Percentiles rank a stretch among this genome's conserved stretches.
These are phyloP conservation scores for Melastoma malabathricum DNA, from an alignment of 345 rosid species.

Conservation along the genomic window DNA sequence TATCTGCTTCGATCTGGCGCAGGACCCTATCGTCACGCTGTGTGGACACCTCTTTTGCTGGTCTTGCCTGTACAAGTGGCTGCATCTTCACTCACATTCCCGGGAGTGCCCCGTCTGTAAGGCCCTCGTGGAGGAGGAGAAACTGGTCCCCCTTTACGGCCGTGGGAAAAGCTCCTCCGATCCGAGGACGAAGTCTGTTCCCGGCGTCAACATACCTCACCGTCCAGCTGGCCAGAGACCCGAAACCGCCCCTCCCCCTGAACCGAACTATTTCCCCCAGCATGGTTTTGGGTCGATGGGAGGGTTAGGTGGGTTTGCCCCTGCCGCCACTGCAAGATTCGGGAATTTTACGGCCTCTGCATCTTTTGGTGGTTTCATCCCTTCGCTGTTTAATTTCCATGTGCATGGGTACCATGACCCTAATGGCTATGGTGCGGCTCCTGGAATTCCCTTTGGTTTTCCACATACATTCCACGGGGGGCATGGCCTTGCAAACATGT, in stretches of 20 bases:
- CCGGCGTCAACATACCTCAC: conserved; percentile 67
- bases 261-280: conserved; percentile 52
- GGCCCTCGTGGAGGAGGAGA: conserved; percentile 74
- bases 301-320: conserved; percentile 78
- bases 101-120: conserved; percentile 92
- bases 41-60: conserved; percentile 99
- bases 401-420: conserved; percentile 78
- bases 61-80: conserved; percentile 99
- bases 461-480: conserved; percentile 58
- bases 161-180: conserved; percentile 76
- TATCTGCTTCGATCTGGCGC: conserved; percentile 96
- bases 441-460: conserved; percentile 63
- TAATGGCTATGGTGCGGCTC: conserved; percentile 56
- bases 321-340: conserved; percentile 54
- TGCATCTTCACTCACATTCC: conserved; percentile 65
- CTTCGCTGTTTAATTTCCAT: conserved; percentile 56
- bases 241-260: conserved; percentile 77
- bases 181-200: conserved; percentile 77
- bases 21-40: conserved; percentile 93
- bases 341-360: conserved; percentile 76
- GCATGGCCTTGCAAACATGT: conserved; percentile 38
- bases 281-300: conserved; percentile 74
- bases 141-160: conserved; percentile 89
- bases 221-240: conserved; percentile 98
- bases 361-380: conserved; percentile 79